Base-by-base conservation (phyloP, 805 yeast genomes). In the Cyberlindnera mrakii region DNA sequence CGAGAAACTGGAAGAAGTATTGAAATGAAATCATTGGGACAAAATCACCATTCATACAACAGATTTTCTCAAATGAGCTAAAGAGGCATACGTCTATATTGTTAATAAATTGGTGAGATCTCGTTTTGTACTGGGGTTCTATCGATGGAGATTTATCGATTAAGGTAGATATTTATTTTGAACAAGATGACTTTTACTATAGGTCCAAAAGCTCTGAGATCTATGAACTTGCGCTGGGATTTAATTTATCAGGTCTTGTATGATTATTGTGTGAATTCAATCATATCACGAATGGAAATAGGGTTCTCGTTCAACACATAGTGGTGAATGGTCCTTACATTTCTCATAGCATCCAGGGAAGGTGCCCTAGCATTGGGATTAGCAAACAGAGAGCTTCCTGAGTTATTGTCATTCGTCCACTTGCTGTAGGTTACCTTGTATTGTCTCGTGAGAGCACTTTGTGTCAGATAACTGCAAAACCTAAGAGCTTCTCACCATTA, bases 11-110 rank as follows among this genome's bases (percentile, higher is more conserved):
- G 31, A 74, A 73, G 7, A 63, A 51, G 1, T 57, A 60, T 13
- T 63, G 57, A 4, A 72, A 68, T 1, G 58, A 45, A 31, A 65
- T 60, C 37, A 76, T 62, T 0, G 75, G 64, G 0, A 76, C 74
- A 1, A 72, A 63, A 51, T 78, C 84, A 1, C 78, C 77, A 53
- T 79, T 84, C 19, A 78, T 49, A 15, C 77, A 61, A 6, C 78
- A 59, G 36, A 67, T 62, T 50, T 75, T 80, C 37, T 70, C 67
- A 49, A 76, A 78, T 8, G 77, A 67, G 39, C 71, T 78, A 57
- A 80, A 80, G 30, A 77, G 45, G 14, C 72, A 61, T 1, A 84
- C 81, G 20, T 78, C 51, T 55, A 80, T 68, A 55, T 80, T 80
- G 42, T 63, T 64, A 18, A 55, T 49, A 43, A 55, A 66, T 51